These are phyloP conservation scores for Royoungia palumana DNA, from an alignment of 768 basidiomycete genomes.

Conservation along the genomic window DNA sequence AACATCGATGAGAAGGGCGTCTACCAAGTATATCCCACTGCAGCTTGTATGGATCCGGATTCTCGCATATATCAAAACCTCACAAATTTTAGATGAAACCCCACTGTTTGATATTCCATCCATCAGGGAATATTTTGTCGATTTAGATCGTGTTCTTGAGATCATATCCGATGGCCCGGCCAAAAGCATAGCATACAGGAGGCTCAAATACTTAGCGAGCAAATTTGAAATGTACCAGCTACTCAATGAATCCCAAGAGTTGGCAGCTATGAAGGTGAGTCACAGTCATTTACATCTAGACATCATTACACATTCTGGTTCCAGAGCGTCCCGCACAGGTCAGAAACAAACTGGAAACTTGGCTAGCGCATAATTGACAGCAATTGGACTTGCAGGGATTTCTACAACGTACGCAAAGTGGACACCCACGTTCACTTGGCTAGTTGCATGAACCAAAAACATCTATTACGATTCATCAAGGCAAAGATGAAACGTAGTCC, in stretches of 20 bases:
- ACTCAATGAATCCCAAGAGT: constrained; percentile 89
- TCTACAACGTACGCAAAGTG: constrained; percentile 97
- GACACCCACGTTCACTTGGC: constrained; percentile 99
- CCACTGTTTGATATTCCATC: constrained; percentile 78
- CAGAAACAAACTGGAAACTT: neutral
- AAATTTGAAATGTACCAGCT: constrained; percentile 94
- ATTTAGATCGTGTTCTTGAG: constrained; percentile 85
- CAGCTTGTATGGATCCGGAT: constrained; percentile 5
- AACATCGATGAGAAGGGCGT: constrained; percentile 86
- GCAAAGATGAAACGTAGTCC: constrained; percentile 93
- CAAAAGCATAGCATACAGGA: constrained; percentile 90
- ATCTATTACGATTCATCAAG: constrained; percentile 96
- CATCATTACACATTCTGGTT: neutral
- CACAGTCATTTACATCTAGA: neutral
- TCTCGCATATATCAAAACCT: neutral
- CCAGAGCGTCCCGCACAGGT: constrained; percentile 34
- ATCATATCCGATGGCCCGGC: constrained; percentile 95
- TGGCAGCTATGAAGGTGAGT: constrained; percentile 93
- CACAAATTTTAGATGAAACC: constrained; percentile 34
- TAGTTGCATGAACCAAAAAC: constrained; percentile 99
- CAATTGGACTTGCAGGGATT: constrained; percentile 64
- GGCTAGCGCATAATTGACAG: constrained; percentile 1
- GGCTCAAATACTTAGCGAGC: constrained; percentile 86
- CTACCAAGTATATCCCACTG: constrained; percentile 70
- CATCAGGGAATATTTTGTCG: constrained; percentile 93